phyloP scores from a whole-genome alignment of 371 early-diverging fungal genomes.

The Rhizomucor pusillus region DNA sequence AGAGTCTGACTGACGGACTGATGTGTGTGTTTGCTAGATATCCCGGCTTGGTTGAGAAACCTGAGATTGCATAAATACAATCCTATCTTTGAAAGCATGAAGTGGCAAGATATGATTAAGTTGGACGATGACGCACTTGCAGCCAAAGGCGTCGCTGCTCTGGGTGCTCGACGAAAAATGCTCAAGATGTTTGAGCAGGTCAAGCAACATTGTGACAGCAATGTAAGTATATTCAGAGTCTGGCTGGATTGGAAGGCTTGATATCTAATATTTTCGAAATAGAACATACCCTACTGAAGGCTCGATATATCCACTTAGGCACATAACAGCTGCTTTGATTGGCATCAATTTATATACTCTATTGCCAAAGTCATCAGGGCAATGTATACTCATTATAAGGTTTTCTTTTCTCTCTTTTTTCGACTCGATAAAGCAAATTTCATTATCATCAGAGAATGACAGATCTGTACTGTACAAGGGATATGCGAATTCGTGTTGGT shows the following conservation, averaged over 20 bases:
- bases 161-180: constrained; percentile 94
- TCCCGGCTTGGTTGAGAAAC: constrained; percentile 89
- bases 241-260: background rate
- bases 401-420: too few species aligned
- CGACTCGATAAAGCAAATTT: too few species aligned
- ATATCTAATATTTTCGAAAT: too few species aligned
- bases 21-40: too few species aligned
- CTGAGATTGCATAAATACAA: constrained; percentile 92
- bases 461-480: too few species aligned
- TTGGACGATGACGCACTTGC: constrained; percentile 79
- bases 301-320: too few species aligned
- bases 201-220: constrained; percentile 37
- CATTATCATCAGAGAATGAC: constrained; percentile 2
- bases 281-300: constrained; percentile 5
- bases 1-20: too few species aligned
- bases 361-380: too few species aligned
- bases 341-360: too few species aligned
- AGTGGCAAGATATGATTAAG: constrained; percentile 84
- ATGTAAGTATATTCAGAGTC: constrained; percentile 33
- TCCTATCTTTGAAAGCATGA: constrained; percentile 75
- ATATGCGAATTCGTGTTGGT: too few species aligned
- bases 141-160: constrained; percentile 84
- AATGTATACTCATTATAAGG: too few species aligned
- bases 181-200: constrained; percentile 92
- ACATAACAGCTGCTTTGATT: too few species aligned